These are phyloP conservation scores for Lepidium sativum DNA, from an alignment of 345 rosid genomes.

Conservation along the genomic window DNA sequence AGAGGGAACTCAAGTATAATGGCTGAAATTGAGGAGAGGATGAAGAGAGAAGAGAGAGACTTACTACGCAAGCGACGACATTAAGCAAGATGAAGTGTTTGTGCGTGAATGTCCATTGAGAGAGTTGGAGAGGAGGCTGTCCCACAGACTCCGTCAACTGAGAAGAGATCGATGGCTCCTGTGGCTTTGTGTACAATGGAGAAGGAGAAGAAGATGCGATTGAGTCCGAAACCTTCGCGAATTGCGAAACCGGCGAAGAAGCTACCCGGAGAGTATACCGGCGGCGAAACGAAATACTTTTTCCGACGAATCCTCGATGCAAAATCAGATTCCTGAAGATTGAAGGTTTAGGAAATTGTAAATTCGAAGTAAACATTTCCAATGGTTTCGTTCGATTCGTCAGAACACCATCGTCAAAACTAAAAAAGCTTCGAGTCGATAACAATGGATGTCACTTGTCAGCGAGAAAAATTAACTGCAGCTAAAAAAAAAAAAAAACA, in stretches of 20 bases:
- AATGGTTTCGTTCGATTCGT: neutral
- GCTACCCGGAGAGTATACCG: constrained; percentile 23
- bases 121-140: constrained; percentile 38
- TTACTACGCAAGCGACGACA: constrained; percentile 60
- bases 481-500: neutral
- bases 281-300: neutral
- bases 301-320: neutral
- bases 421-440: constrained; percentile 6
- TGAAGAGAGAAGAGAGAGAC: neutral
- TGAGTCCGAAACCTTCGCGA: constrained; percentile 14
- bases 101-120: constrained; percentile 55
- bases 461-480: neutral
- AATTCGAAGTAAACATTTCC: constrained; percentile 28
- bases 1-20: neutral
- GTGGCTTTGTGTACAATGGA: neutral
- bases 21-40: neutral
- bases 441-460: constrained; percentile 3
- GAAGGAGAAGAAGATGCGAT: neutral
- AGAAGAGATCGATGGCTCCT: constrained; percentile 27
- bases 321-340: neutral
- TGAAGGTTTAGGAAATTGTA: constrained; percentile 14
- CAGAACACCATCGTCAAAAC: neutral
- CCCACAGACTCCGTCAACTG: constrained; percentile 51
- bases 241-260: constrained; percentile 16
- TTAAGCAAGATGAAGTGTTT: constrained; percentile 59